Percentiles rank a stretch among this genome's conserved stretches.
These are phyloP conservation scores for Cryphonectria carpinicola DNA, from an alignment of 2,329 filamentous ascomycete species.

Conservation along the genomic window DNA sequence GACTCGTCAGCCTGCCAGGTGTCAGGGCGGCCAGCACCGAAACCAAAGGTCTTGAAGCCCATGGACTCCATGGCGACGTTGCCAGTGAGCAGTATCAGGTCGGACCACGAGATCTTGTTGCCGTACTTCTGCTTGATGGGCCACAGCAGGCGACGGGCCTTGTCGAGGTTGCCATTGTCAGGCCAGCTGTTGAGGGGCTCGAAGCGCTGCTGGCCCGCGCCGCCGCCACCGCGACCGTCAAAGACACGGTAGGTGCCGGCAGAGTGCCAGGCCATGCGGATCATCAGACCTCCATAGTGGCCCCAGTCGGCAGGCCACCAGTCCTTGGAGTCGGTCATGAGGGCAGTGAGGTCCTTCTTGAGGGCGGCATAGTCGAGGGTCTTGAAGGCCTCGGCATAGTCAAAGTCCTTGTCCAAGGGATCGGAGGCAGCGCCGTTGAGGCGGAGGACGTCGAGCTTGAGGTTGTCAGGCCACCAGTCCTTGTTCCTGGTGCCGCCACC, in stretches of 20 bases:
- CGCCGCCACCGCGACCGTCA: slow-evolving; percentile 76
- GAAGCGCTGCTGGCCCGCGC: slow-evolving; percentile 73
- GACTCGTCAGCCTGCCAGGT: slow-evolving; percentile 74
- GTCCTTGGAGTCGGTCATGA: slow-evolving; percentile 80
- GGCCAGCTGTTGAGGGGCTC: slow-evolving; percentile 73
- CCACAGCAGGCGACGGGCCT: slow-evolving; percentile 75
- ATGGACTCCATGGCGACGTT: slow-evolving; percentile 76
- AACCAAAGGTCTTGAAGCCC: slow-evolving; percentile 72
- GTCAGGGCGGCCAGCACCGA: slow-evolving; percentile 70
- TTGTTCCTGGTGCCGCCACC: slow-evolving; percentile 69
- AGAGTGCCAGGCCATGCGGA: slow-evolving; percentile 82
- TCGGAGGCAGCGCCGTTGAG: slow-evolving; percentile 68
- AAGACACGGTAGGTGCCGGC: slow-evolving; percentile 77
- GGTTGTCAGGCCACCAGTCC: slow-evolving; percentile 75
- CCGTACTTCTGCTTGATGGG: slow-evolving; percentile 83
- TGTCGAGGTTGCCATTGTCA: slow-evolving; percentile 75
- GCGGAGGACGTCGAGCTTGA: slow-evolving; percentile 73
- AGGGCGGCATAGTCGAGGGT: slow-evolving; percentile 70
- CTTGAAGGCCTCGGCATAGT: slow-evolving; percentile 75
- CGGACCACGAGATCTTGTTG: slow-evolving; percentile 77
- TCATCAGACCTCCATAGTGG: slow-evolving; percentile 79
- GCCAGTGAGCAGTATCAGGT: slow-evolving; percentile 69
- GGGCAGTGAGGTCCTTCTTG: slow-evolving; percentile 71
- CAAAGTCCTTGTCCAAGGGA: slow-evolving; percentile 67
- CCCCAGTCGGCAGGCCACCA: slow-evolving; percentile 85